phyloP scores from a whole-genome alignment of 805 yeast species.

The Saturnispora dispora region DNA sequence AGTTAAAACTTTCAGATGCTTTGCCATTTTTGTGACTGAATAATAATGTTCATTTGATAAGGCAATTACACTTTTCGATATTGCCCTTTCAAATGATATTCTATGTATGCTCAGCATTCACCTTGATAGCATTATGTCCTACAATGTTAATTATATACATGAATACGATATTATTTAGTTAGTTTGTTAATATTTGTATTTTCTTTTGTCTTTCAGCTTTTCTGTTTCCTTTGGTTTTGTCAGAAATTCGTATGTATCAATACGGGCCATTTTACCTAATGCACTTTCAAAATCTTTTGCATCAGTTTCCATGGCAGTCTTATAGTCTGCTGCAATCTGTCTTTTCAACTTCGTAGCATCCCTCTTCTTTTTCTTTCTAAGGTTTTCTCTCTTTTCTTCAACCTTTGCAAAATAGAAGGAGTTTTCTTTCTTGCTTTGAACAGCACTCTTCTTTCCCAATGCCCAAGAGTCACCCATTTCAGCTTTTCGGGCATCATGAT shows the following conservation, averaged over 20 bases:
- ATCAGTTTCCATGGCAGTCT: constrained; percentile 18
- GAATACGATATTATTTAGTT: neutral
- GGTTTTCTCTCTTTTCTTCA: constrained; percentile 27
- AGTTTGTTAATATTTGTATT: constrained; percentile 11
- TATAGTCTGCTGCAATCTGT: constrained; percentile 19
- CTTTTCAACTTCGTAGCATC: constrained; percentile 20
- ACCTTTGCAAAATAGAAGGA: constrained; percentile 25
- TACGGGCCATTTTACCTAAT: constrained; percentile 18
- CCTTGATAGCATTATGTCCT: too few species aligned
- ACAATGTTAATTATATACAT: neutral
- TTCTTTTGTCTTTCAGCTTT: constrained; percentile 16
- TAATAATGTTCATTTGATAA: neutral
- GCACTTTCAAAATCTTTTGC: constrained; percentile 18
- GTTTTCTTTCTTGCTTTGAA: constrained; percentile 29
- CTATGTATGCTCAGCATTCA: neutral
- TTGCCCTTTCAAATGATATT: neutral
- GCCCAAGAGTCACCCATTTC: constrained; percentile 86
- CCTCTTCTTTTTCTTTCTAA: constrained; percentile 19
- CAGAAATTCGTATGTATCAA: constrained; percentile 23
- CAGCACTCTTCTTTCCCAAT: constrained; percentile 48
- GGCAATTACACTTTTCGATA: neutral
- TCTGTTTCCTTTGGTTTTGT: constrained; percentile 22
- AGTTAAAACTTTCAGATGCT: constrained; percentile 6
- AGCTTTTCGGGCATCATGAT: constrained; percentile 86
- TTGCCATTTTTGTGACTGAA: constrained; percentile 4